Evolutionary conservation across 2,329 filamentous ascomycete species (phyloP), one percentile per base, ranked within the genome.

Genomic region (Phialophora chinensis): DNA sequence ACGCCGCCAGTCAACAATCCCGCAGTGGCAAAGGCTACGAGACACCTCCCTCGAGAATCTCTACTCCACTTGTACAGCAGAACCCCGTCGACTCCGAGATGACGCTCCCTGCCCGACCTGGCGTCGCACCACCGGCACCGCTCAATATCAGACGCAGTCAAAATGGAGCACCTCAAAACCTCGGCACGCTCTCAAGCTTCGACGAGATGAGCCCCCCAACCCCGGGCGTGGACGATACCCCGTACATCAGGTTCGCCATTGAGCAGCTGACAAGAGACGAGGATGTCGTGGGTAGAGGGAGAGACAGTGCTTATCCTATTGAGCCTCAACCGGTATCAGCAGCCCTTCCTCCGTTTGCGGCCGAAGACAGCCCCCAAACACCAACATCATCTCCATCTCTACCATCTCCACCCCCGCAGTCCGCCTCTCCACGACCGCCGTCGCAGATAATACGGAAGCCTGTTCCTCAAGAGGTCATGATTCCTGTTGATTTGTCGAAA

Each of bases 221-320:
- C 0, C 93, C 93, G 0, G 91, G 90, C 10, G 82, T 92, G 47
- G 93, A 97, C 74, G 91, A 96, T 74, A 90, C 88, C 8, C 93
- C 92, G 0, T 96, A 93, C 77, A 91, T 97, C 69, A 90, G 90
- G 70, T 96, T 95, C 77, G 93, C 94, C 49, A 87, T 98, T 69
- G 91, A 96, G 70, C 92, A 94, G 69, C 82, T 98, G 72, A 96
- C 92, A 5, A 84, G 90, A 56, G 87, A 91, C 73, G 89, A 89
- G 65, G 88, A 91, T 67, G 83, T 88, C 5, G 79, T 82, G 65
- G 83, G 85, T 10, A 81, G 84, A 63, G 80, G 83, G 62, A 79
- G 85, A 71, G 83, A 86, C 60, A 77, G 83, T 62, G 82, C 83
- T 7, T 49, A 58, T 52, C 60, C 68, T 31, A 33, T 54, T 23